Evolutionary conservation across 257 asterid species (phyloP).

Genomic region (Solanum etuberosum): DNA sequence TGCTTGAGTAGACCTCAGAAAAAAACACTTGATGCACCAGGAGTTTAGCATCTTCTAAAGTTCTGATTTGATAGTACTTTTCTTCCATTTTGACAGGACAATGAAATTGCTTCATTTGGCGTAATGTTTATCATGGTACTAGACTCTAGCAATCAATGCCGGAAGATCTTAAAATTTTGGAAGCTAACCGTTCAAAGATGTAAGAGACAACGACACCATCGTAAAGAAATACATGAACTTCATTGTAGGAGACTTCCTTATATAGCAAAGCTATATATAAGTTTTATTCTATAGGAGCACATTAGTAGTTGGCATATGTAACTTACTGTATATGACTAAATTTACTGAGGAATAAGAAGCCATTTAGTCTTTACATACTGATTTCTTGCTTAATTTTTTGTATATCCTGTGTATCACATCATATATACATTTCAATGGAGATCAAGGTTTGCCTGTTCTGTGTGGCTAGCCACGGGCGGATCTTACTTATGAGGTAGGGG

Average conservation of each 20-base stretch:
- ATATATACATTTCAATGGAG: neutral
- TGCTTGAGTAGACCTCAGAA: neutral
- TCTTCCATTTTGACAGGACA: neutral
- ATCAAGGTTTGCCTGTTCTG: neutral
- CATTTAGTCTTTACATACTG: neutral
- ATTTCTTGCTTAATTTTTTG: neutral
- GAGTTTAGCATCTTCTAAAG: neutral
- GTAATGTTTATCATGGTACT: neutral
- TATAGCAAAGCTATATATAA: neutral
- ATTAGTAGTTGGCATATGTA: neutral
- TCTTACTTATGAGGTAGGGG: neutral
- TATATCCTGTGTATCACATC: neutral
- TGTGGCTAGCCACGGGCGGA: neutral
- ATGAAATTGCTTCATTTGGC: neutral
- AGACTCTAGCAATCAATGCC: neutral
- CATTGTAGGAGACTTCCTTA: neutral
- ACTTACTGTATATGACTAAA: neutral
- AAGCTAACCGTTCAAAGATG: neutral
- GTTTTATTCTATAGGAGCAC: neutral
- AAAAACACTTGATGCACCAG: neutral
- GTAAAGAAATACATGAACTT: neutral
- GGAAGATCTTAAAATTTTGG: neutral
- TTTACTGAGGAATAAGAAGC: neutral
- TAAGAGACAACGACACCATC: neutral
- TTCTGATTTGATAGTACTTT: neutral